A percentile compares a stretch with the other conserved stretches of the same genome.
These are phyloP conservation scores for Clausena lansium DNA, from an alignment of 345 rosid genomes.

Conservation along the genomic window DNA sequence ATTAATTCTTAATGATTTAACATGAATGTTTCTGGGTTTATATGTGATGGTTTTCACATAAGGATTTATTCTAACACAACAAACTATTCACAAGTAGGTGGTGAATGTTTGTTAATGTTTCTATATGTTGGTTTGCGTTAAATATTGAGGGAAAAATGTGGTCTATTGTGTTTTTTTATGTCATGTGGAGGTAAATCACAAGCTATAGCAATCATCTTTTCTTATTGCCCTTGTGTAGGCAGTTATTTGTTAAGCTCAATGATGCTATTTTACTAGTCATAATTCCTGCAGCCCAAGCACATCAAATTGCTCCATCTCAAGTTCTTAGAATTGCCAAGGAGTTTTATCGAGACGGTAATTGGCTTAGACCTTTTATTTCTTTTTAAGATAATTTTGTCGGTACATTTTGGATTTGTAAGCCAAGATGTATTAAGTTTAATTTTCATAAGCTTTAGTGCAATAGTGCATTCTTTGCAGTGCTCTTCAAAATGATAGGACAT, in stretches of 20 bases:
- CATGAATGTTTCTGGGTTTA: too few relatives aligned
- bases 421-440: background rate
- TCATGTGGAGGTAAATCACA: background rate
- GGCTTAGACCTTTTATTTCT: background rate
- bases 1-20: too few relatives aligned
- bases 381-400: background rate
- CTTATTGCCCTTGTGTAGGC: constrained; percentile 32
- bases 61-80: too few relatives aligned
- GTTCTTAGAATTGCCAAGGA: constrained; percentile 90
- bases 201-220: constrained; percentile 8
- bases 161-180: background rate
- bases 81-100: too few relatives aligned
- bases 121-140: too few relatives aligned
- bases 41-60: too few relatives aligned
- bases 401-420: background rate
- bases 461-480: background rate
- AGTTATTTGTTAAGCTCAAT: constrained; percentile 77
- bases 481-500: too few relatives aligned
- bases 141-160: background rate
- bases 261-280: constrained; percentile 87
- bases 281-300: constrained; percentile 84
- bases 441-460: background rate
- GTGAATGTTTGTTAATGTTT: too few relatives aligned
- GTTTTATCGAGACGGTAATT: constrained; percentile 77
- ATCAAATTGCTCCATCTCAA: constrained; percentile 80